Percentiles rank a stretch among this genome's conserved stretches.
Conservation (phyloP, 1,284 basidiomycete species). For the Apiotrichum veenhuisii region DNA sequence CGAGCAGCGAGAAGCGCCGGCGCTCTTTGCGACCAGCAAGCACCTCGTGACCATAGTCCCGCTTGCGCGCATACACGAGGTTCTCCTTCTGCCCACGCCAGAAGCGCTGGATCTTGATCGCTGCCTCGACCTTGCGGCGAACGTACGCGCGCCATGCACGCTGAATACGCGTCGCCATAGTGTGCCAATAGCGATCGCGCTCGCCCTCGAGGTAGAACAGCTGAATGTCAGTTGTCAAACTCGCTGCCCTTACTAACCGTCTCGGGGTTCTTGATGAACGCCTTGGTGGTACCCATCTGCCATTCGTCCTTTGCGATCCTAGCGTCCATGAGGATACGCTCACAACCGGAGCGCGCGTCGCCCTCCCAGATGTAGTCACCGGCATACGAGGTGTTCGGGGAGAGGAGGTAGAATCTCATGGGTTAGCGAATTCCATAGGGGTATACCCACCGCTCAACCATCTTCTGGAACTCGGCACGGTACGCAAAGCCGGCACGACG, state of each 20-base stretch:
- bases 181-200: constrained; percentile 99
- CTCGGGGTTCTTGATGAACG: constrained; percentile 99
- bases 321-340: constrained; percentile 88
- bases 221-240: constrained; percentile 32
- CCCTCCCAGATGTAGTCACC: constrained; percentile 98
- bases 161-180: constrained; percentile 97
- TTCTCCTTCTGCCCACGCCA: constrained; percentile 98
- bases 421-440: constrained; percentile 27
- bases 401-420: constrained; percentile 80
- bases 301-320: constrained; percentile 96
- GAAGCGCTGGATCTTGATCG: constrained; percentile 91
- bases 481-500: constrained; percentile 97
- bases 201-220: constrained; percentile 98
- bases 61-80: constrained; percentile 78
- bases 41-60: constrained; percentile 92
- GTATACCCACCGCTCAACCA: constrained; percentile 70
- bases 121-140: constrained; percentile 92
- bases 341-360: constrained; percentile 84
- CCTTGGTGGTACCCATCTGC: constrained; percentile 99
- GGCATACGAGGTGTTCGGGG: constrained; percentile 92
- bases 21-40: constrained; percentile 91
- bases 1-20: constrained; percentile 84
- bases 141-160: constrained; percentile 94
- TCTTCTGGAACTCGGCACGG: constrained; percentile 82
- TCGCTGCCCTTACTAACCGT: constrained; percentile 51